Conservation (phyloP, 2,329 filamentous ascomycete genomes). For the Paecilomyces niveus region DNA sequence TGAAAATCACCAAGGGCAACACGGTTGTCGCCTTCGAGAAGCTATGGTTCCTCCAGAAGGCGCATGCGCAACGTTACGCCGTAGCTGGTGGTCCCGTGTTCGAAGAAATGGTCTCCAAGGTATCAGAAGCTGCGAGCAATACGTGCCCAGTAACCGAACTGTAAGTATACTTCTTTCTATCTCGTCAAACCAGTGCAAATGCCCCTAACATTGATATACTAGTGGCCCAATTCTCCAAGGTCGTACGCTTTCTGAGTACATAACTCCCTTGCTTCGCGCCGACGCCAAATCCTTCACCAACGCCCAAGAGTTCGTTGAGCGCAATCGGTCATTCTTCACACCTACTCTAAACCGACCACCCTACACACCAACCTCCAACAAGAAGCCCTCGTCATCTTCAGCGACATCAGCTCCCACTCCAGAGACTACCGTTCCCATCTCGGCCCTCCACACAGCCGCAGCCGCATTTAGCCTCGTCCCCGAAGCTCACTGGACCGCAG, state of each 20-base stretch:
- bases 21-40: constrained; percentile 76
- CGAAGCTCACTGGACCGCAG: constrained; percentile 30
- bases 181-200: neutral
- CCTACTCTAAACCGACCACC: constrained; percentile 19
- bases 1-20: constrained; percentile 88
- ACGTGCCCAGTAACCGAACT: constrained; percentile 17
- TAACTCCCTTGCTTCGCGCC: constrained; percentile 44
- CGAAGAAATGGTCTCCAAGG: constrained; percentile 31
- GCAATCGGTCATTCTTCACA: constrained; percentile 54
- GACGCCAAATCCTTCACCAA: constrained; percentile 54
- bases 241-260: constrained; percentile 39
- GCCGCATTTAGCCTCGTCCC: constrained; percentile 38
- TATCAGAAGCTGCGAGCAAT: constrained; percentile 21
- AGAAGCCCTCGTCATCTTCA: neutral
- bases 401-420: constrained; percentile 7
- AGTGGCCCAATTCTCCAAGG: constrained; percentile 22
- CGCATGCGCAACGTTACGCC: constrained; percentile 52
- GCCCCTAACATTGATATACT: constrained; percentile 3
- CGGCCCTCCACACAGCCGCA: constrained; percentile 37
- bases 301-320: constrained; percentile 47
- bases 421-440: constrained; percentile 20
- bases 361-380: constrained; percentile 16
- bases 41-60: constrained; percentile 69
- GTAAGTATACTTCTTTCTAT: constrained; percentile 14
- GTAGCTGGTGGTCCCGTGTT: constrained; percentile 37